phyloP scores from a whole-genome alignment of 768 basidiomycete species.

The Tulasnella calospora region DNA sequence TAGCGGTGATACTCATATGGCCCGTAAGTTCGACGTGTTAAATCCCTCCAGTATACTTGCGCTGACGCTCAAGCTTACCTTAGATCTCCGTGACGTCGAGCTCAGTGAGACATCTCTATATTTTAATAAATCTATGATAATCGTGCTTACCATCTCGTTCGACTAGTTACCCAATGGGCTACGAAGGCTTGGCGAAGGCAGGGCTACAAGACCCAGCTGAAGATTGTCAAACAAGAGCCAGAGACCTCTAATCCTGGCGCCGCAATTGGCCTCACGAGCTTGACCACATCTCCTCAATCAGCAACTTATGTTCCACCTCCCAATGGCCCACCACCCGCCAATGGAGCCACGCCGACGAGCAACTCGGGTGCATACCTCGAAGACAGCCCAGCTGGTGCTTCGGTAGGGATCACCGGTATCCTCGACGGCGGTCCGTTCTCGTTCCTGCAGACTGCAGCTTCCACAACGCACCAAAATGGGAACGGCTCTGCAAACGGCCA shows the following conservation, averaged over 20 bases:
- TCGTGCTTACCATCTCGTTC: background rate
- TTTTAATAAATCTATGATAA: background rate
- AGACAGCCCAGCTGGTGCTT: conserved; percentile 28
- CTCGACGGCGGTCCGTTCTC: conserved; percentile 27
- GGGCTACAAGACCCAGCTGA: conserved; percentile 9
- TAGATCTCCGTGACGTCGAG: conserved; percentile 30
- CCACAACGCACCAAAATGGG: conserved; percentile 2
- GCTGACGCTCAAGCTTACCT: background rate
- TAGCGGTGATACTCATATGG: conserved; percentile 28
- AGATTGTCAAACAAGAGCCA: conserved; percentile 5
- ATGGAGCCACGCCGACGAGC: conserved; percentile 1
- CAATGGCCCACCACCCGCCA: background rate
- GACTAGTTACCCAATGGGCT: conserved; percentile 29
- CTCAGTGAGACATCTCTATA: conserved; percentile 18
- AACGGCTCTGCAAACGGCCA: background rate
- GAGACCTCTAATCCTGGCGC: conserved; percentile 2
- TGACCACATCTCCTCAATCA: conserved; percentile 20
- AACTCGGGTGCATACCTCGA: background rate
- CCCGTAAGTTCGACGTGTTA: conserved; percentile 20
- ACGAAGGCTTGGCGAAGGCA: conserved; percentile 28
- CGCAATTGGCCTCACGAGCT: conserved; percentile 4
- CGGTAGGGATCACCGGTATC: conserved; percentile 28
- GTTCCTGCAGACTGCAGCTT: background rate
- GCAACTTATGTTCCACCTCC: background rate
- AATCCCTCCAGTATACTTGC: background rate